These are phyloP conservation scores for Pichia sp. DNA, from an alignment of 1,139 yeast genomes.

Conservation along the genomic window DNA sequence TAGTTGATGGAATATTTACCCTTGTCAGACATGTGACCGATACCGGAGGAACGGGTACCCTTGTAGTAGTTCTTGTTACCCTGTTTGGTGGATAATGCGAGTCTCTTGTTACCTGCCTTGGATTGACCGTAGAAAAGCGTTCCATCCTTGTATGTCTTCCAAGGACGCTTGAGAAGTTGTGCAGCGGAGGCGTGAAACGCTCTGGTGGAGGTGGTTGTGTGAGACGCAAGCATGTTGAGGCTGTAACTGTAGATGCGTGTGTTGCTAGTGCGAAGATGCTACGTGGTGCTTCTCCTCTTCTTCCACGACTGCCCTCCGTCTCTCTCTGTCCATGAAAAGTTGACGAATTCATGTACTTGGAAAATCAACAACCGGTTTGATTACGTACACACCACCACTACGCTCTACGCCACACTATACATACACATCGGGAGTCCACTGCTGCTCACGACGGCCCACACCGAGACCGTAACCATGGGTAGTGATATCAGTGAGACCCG, in stretches of 20 bases:
- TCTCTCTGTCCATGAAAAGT: too few relatives aligned
- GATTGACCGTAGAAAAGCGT: slow-evolving; percentile 73
- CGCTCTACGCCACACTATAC: too few relatives aligned
- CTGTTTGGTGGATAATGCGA: slow-evolving; percentile 81
- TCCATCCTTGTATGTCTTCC: slow-evolving; percentile 83
- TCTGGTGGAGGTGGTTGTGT: slow-evolving; percentile 4
- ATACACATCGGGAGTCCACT: too few relatives aligned
- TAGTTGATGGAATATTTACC: slow-evolving; percentile 79
- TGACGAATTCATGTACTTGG: too few relatives aligned
- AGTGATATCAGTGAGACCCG: too few relatives aligned
- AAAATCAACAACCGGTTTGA: too few relatives aligned
- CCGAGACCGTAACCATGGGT: too few relatives aligned
- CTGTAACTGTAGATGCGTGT: not conserved
- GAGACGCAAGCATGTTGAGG: not conserved
- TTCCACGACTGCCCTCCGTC: too few relatives aligned
- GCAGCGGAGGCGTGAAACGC: slow-evolving; percentile 30
- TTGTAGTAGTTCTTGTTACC: slow-evolving; percentile 93
- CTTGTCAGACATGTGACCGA: slow-evolving; percentile 68
- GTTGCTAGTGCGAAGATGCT: not conserved
- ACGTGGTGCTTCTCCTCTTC: too few relatives aligned
- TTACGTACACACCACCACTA: too few relatives aligned
- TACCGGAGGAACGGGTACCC: slow-evolving; percentile 94
- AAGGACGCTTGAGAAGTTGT: slow-evolving; percentile 65
- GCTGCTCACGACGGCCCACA: too few relatives aligned
- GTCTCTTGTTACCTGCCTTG: slow-evolving; percentile 78